Percentiles rank a stretch among this genome's conserved stretches.
Conservation (phyloP, 2,329 filamentous ascomycete species). For the Colletotrichum lindemuthianum region DNA sequence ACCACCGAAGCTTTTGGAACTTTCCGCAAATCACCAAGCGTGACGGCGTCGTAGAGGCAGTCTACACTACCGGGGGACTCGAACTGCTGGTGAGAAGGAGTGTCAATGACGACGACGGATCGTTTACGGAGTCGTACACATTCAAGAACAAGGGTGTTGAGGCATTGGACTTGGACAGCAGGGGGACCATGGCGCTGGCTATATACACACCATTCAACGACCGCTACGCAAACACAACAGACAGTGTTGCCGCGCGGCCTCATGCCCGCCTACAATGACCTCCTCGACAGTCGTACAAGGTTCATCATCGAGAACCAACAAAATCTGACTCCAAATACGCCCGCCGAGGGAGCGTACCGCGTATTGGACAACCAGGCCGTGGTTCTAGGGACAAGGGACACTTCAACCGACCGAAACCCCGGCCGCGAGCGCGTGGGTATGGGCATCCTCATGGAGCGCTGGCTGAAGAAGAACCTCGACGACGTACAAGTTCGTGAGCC, state of each 20-base stretch:
- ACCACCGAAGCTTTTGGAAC: slow-evolving; percentile 28
- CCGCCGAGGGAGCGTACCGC: slow-evolving; percentile 13
- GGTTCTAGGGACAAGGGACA: slow-evolving; percentile 10
- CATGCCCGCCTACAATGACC: slow-evolving; percentile 12
- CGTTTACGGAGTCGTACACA: slow-evolving; percentile 23
- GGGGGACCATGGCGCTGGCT: slow-evolving; percentile 12
- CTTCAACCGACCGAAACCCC: slow-evolving; percentile 18
- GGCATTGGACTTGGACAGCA: slow-evolving; percentile 3
- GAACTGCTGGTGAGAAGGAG: slow-evolving; percentile 2
- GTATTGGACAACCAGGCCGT: slow-evolving; percentile 31
- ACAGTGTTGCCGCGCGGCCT: slow-evolving; percentile 11
- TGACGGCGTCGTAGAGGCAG: not conserved
- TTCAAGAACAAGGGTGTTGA: slow-evolving; percentile 26
- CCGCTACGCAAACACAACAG: slow-evolving; percentile 31
- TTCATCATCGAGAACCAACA: slow-evolving; percentile 33
- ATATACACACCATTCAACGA: slow-evolving; percentile 32
- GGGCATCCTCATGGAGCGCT: slow-evolving; percentile 25
- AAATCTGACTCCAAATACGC: not conserved
- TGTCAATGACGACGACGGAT: not conserved
- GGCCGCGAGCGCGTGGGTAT: slow-evolving; percentile 34
- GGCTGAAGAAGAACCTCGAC: slow-evolving; percentile 7
- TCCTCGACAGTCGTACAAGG: slow-evolving; percentile 6
- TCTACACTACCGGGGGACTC: not conserved
- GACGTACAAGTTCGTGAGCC: not conserved
- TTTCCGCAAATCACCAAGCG: slow-evolving; percentile 1